Percentiles rank a stretch among this genome's conserved stretches.
phyloP scores from a whole-genome alignment of 371 early-diverging fungal genomes.

The Funneliformis caledonium region DNA sequence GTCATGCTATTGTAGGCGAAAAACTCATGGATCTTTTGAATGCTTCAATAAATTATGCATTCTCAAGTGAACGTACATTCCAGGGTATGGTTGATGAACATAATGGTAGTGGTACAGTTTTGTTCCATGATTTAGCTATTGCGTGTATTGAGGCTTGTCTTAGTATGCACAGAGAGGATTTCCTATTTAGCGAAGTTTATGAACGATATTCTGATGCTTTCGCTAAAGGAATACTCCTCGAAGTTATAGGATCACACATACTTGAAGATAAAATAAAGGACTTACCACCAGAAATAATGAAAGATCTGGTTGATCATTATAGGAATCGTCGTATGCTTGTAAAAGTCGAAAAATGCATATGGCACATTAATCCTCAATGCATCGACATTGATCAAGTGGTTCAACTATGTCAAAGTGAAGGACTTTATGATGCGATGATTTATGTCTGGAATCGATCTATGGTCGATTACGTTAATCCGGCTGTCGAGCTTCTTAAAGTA shows the following conservation, averaged over 20 bases:
- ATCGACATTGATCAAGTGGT: constrained; percentile 79
- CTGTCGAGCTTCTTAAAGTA: constrained; percentile 73
- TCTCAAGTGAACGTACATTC: constrained; percentile 58
- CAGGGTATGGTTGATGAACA: constrained; percentile 50
- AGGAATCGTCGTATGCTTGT: constrained; percentile 58
- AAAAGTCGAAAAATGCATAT: constrained; percentile 73
- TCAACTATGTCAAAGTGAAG: constrained; percentile 64
- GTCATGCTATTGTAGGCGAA: constrained; percentile 66
- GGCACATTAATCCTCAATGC: constrained; percentile 73
- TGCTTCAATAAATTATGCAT: constrained; percentile 70
- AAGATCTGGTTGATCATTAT: constrained; percentile 71
- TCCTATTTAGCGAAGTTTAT: constrained; percentile 76
- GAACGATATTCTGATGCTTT: constrained; percentile 67
- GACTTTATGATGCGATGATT: constrained; percentile 75
- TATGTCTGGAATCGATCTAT: constrained; percentile 80
- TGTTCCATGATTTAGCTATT: constrained; percentile 61
- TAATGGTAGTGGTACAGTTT: constrained; percentile 45
- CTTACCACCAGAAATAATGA: constrained; percentile 72
- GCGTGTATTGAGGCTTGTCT: constrained; percentile 72
- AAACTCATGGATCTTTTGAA: constrained; percentile 69
- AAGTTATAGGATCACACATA: constrained; percentile 69
- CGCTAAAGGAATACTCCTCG: constrained; percentile 61
- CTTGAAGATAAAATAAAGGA: constrained; percentile 61
- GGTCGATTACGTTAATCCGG: constrained; percentile 80
- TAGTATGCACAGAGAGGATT: constrained; percentile 65